Conservation (phyloP, 2,329 filamentous ascomycete genomes). For the Lomentospora prolificans region DNA sequence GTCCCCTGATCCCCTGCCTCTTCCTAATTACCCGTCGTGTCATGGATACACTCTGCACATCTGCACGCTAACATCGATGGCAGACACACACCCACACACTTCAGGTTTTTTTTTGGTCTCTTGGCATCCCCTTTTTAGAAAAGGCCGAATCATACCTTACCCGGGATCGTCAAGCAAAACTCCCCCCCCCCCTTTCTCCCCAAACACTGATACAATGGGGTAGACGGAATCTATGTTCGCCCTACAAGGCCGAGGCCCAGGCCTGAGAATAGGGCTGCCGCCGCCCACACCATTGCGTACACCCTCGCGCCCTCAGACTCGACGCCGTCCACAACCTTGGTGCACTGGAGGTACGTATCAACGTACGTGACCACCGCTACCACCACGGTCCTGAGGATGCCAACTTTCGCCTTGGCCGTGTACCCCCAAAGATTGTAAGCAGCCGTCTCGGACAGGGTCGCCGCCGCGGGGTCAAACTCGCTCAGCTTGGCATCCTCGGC, state of each 20-base stretch:
- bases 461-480: slow-evolving; percentile 53
- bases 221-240: background rate
- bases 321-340: slow-evolving; percentile 58
- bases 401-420: slow-evolving; percentile 49
- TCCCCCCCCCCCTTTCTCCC: too few relatives aligned
- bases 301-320: slow-evolving; percentile 58
- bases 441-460: slow-evolving; percentile 60
- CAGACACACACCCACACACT: background rate
- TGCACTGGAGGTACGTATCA: slow-evolving; percentile 55
- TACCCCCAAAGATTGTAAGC: slow-evolving; percentile 65
- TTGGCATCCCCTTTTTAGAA: background rate
- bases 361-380: slow-evolving; percentile 46
- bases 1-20: background rate
- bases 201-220: background rate
- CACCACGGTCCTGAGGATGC: slow-evolving; percentile 54
- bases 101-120: too few relatives aligned
- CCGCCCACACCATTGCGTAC: slow-evolving; percentile 69
- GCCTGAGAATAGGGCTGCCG: slow-evolving; percentile 51
- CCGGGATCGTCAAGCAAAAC: too few relatives aligned
- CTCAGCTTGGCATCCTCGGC: slow-evolving; percentile 36
- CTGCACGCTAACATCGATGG: background rate
- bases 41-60: background rate
- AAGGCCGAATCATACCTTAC: background rate
- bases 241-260: slow-evolving; percentile 41
- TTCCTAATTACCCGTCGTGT: background rate